Percentiles rank a stretch among this genome's conserved stretches.
phyloP scores from a whole-genome alignment of 371 early-diverging fungal genomes.

The Actinomucor elegans region DNA sequence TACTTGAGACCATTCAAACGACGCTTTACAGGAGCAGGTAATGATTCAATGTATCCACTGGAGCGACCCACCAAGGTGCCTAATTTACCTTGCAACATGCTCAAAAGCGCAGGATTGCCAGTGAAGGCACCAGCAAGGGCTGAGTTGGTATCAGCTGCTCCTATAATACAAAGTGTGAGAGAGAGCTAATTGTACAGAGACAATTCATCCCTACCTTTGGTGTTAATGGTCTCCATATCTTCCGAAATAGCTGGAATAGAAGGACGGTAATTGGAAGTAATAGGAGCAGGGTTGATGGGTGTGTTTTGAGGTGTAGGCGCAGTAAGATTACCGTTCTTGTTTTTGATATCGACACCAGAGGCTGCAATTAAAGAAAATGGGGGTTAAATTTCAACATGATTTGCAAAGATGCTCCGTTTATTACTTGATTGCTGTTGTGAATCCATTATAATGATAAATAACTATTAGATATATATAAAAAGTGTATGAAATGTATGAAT shows the following conservation, averaged over 20 bases:
- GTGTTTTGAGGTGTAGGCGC: conserved; percentile 80
- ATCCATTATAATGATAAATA: conserved; percentile 4
- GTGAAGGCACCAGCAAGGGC: conserved; percentile 37
- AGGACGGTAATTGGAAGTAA: conserved; percentile 52
- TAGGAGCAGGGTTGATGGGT: conserved; percentile 67
- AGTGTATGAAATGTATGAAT: not conserved
- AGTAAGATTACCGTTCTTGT: conserved; percentile 43
- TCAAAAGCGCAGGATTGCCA: conserved; percentile 51
- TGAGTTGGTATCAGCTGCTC: conserved; percentile 23
- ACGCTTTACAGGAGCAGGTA: conserved; percentile 74
- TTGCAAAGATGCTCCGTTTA: not conserved
- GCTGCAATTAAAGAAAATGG: not conserved
- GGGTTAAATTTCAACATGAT: not conserved
- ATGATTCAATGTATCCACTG: conserved; percentile 80
- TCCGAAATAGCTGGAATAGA: conserved; percentile 46
- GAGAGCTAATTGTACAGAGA: too few relatives aligned
- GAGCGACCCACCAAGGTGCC: conserved; percentile 76
- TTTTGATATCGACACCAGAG: conserved; percentile 39
- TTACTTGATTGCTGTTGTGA: conserved; percentile 19
- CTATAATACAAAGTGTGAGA: conserved; percentile 1
- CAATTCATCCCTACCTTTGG: conserved; percentile 13
- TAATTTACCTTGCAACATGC: conserved; percentile 71
- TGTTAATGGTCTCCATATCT: conserved; percentile 48
- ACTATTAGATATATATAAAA: not conserved
- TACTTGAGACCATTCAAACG: conserved; percentile 83